phyloP scores from a whole-genome alignment of 805 yeast species.

The Sungouiozyma ichnusensis region DNA sequence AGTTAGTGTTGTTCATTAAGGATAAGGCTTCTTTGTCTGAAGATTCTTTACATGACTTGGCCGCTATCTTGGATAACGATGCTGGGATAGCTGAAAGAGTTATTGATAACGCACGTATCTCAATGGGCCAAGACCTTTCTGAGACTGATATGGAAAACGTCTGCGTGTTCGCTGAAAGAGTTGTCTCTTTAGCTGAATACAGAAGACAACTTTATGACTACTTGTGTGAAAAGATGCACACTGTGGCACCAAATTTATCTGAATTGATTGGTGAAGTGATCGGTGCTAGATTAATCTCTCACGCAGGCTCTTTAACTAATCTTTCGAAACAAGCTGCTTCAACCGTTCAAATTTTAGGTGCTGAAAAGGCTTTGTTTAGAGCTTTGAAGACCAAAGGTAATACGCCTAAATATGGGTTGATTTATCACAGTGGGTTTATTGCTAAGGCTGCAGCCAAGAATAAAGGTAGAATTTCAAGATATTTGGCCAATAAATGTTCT shows the following conservation, averaged over 20 bases:
- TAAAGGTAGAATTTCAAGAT: slow-evolving; percentile 98
- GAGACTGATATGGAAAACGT: slow-evolving; percentile 92
- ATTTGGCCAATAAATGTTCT: slow-evolving; percentile 97
- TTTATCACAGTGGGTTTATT: slow-evolving; percentile 88
- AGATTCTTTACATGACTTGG: slow-evolving; percentile 79
- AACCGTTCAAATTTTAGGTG: slow-evolving; percentile 95
- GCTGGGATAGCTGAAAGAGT: slow-evolving; percentile 85
- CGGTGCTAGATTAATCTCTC: slow-evolving; percentile 96
- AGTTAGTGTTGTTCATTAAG: slow-evolving; percentile 67
- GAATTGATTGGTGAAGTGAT: slow-evolving; percentile 97
- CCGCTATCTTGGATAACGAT: slow-evolving; percentile 78
- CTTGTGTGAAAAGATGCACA: slow-evolving; percentile 90
- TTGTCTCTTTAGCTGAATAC: slow-evolving; percentile 84
- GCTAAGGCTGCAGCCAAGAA: slow-evolving; percentile 92
- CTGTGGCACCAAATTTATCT: slow-evolving; percentile 94
- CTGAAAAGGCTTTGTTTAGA: slow-evolving; percentile 93
- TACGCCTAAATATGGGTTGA: slow-evolving; percentile 92
- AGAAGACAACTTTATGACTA: slow-evolving; percentile 75
- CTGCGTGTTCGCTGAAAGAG: slow-evolving; percentile 84
- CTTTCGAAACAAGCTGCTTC: slow-evolving; percentile 98
- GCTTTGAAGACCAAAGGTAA: slow-evolving; percentile 94
- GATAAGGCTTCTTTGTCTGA: slow-evolving; percentile 79
- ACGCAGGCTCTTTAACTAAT: slow-evolving; percentile 95
- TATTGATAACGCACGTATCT: slow-evolving; percentile 89
- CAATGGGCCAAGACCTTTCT: slow-evolving; percentile 98